A percentile compares a stretch with the other conserved stretches of the same genome.
Evolutionary conservation across 2,329 filamentous ascomycete genomes (phyloP).

Genomic region (Ophiostoma montium): DNA sequence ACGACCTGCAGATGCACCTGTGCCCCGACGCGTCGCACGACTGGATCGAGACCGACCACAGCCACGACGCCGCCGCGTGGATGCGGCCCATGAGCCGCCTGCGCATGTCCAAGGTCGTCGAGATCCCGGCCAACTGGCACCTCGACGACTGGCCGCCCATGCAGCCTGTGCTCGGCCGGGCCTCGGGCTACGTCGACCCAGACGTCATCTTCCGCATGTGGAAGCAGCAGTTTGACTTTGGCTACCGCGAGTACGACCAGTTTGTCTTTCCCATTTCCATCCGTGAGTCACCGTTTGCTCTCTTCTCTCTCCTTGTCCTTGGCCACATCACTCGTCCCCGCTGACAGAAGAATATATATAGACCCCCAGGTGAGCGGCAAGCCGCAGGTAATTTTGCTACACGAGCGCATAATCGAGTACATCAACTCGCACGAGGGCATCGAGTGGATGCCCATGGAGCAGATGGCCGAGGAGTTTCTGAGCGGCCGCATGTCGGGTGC

Average conservation of each 20-base stretch:
- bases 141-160: neutral
- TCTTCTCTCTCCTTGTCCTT: no score
- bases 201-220: neutral
- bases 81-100: neutral
- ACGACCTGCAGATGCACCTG: slow-evolving; percentile 52
- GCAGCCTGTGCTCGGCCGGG: neutral
- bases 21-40: slow-evolving; percentile 47
- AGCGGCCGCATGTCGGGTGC: no score
- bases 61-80: slow-evolving; percentile 17
- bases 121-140: neutral
- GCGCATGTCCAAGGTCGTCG: neutral
- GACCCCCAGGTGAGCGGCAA: no score
- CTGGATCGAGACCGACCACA: slow-evolving; percentile 33
- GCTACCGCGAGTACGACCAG: slow-evolving; percentile 49
- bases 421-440: no score
- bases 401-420: no score
- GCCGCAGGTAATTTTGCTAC: no score
- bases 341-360: no score
- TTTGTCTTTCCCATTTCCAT: slow-evolving; percentile 67
- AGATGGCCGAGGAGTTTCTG: no score
- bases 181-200: neutral
- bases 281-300: no score
- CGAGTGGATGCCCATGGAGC: no score
- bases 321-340: no score
- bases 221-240: slow-evolving; percentile 32